These are phyloP conservation scores for Penicillium sp. DNA, from an alignment of 2,329 filamentous ascomycete genomes.

Conservation along the genomic window DNA sequence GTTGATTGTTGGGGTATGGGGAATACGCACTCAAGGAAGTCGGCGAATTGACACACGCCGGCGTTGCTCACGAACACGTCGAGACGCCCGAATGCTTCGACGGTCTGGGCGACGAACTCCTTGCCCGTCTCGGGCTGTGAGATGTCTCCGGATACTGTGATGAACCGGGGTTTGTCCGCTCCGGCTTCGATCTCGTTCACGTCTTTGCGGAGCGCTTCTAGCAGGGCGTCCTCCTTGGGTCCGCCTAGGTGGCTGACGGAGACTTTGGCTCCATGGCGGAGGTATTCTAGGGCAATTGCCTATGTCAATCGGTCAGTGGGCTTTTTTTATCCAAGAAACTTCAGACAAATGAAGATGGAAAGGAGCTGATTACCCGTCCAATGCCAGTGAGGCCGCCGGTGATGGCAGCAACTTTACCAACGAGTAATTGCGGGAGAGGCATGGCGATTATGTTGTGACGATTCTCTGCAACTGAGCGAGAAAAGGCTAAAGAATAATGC, in stretches of 20 bases:
- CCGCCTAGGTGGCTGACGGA: constrained; percentile 74
- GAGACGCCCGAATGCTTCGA: constrained; percentile 55
- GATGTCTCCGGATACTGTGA: constrained; percentile 74
- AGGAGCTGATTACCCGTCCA: constrained; percentile 53
- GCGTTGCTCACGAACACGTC: constrained; percentile 87
- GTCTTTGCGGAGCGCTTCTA: constrained; percentile 32
- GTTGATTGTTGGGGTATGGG: not conserved
- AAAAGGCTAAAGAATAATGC: not conserved
- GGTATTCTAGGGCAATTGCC: constrained; percentile 77
- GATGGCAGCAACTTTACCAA: constrained; percentile 77
- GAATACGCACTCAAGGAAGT: constrained; percentile 68
- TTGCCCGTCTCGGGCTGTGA: constrained; percentile 69
- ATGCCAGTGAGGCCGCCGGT: constrained; percentile 86
- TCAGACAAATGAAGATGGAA: not conserved
- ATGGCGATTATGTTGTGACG: constrained; percentile 14
- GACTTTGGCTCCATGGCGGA: constrained; percentile 73
- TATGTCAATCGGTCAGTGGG: constrained; percentile 6
- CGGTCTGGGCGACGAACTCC: constrained; percentile 64
- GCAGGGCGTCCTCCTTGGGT: constrained; percentile 29
- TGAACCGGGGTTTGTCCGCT: constrained; percentile 46
- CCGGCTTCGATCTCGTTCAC: constrained; percentile 26
- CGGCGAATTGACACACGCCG: constrained; percentile 82
- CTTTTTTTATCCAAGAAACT: not conserved
- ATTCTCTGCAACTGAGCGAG: not conserved
- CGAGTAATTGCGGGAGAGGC: constrained; percentile 54